These are phyloP conservation scores for Hemileccinum impolitum DNA, from an alignment of 768 basidiomycete species.

Conservation along the genomic window DNA sequence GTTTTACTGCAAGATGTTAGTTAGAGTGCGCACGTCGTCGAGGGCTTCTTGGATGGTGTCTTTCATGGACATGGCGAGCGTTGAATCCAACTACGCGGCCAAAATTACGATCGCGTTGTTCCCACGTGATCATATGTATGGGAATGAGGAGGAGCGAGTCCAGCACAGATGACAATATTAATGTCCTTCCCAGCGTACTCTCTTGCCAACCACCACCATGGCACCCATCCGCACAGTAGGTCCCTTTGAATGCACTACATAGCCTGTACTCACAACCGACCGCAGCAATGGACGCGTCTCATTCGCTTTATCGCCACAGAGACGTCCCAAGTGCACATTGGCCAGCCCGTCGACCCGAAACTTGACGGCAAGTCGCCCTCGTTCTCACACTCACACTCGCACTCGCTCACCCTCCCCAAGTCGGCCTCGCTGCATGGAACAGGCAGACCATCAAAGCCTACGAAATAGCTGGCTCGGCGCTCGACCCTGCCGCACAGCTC, in stretches of 20 bases:
- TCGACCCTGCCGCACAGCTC: constrained; percentile 65
- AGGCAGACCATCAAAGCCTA: constrained; percentile 58
- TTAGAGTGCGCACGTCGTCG: constrained; percentile 54
- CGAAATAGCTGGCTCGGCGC: constrained; percentile 68
- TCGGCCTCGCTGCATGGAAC: constrained; percentile 54
- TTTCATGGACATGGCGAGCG: constrained; percentile 34
- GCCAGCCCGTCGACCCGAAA: constrained; percentile 65
- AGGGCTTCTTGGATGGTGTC: constrained; percentile 55
- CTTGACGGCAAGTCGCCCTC: constrained; percentile 52
- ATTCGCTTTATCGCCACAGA: constrained; percentile 80
- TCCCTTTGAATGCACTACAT: not conserved
- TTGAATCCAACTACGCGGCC: not conserved
- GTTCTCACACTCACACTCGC: not conserved
- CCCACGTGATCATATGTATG: constrained; percentile 30
- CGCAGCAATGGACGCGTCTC: constrained; percentile 62
- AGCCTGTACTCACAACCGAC: not conserved
- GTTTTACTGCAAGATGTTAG: not conserved
- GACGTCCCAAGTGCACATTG: constrained; percentile 70
- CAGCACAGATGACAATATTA: not conserved
- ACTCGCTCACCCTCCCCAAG: constrained; percentile 34
- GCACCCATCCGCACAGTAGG: constrained; percentile 56
- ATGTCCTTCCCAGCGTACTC: constrained; percentile 1
- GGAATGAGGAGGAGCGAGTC: constrained; percentile 8
- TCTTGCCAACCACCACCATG: constrained; percentile 37
- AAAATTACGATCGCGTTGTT: constrained; percentile 18